Base-by-base conservation (phyloP, 2,329 filamentous ascomycete species). In the Diplodia seriata region DNA sequence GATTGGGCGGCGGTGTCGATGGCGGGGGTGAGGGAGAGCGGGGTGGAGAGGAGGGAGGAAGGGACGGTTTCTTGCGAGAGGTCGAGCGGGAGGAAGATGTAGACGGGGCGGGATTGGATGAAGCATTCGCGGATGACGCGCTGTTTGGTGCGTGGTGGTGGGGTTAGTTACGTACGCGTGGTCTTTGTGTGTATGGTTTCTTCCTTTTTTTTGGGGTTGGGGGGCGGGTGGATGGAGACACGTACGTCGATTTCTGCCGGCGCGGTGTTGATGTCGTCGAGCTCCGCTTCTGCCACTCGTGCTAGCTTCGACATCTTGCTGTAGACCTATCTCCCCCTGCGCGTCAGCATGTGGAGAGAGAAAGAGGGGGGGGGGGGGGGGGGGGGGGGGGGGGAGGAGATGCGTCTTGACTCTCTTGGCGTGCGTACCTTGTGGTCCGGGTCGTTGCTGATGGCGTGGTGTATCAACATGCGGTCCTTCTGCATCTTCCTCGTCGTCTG, bases 1-100 rank as follows among this genome's bases (percentile, higher is more conserved):
- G 75, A 70, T 66, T 77, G 73, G 1, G 73, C 73, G 14, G 68
- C 50, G 4, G 72, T 68, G 43, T 76, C 72, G 15, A 78, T 65
- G 7, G 74, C 71, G 0, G 73, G 74, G 4, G 73, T 69, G 6
- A 78, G 57, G 70, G 82, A 75, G 18, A 83, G 75, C 0, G 77
- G 78, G 5, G 70, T 79, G 2, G 77, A 68, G 14, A 83, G 72
- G 0, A 80, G 71, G 12, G 71, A 72, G 4, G 74, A 72, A 14
- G 78, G 71, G 4, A 80, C 77, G 69, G 73, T 66, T 67, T 80
- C 77, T 2, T 72, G 69, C 1, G 72, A 85, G 20, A 82, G 67
- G 71, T 83, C 80, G 2, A 82, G 73, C 0, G 81, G 81, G 1
- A 83, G 57, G 70, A 81, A 82, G 59, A 83, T 80, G 69, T 82